Evolutionary conservation across 371 early-diverging fungal genomes (phyloP), one percentile per base, ranked within the genome.

Genomic region (Mycotypha africana): DNA sequence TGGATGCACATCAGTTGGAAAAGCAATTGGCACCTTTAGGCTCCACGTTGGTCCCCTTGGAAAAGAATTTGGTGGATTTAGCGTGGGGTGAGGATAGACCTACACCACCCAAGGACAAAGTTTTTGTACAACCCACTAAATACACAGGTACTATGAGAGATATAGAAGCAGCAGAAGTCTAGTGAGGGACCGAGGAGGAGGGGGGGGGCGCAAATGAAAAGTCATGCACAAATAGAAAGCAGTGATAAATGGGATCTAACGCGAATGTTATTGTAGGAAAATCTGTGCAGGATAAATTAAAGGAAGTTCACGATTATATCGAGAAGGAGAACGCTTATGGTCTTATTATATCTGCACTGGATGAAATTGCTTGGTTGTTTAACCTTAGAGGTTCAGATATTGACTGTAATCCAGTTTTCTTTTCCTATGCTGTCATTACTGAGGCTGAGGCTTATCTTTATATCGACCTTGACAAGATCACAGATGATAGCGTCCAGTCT

Each of bases 321-420:
- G 62, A 65, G 41, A 70, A 74, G n/a, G 75, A 84, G 60, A 38
- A 79, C 82, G 74, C 63, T 8, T 79, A 78, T 45, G 93, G 92
- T 28, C 74, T 85, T 32, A 82, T 89, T 6, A 81, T 93, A 4
- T 81, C 91, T 5, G 92, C 86, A 5, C 71, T 94, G 50, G 97
- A 95, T 70, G 99, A 95, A 69, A 81, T 93, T 53, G 93, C 93
- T 17, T 95, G 99, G 99, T 70, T 99, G 33, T 92, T 95, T 64
- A 99, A 99, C 65, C 66, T 98, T 47, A 88, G 99, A 52, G 99
- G 99, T 15, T 85, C 82, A 9, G 99, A 99, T 65, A 92, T 99
- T 49, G 76, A 79, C 31, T 99, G 89, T 76, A 99, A 98, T 67
- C 98, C 99, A 1, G 94, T 99, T n/a, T 99, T 99, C 65, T 97